Evolutionary conservation across 805 yeast species (phyloP), one percentile per base, ranked within the genome.

Genomic region (Teunomyces funiuensis): DNA sequence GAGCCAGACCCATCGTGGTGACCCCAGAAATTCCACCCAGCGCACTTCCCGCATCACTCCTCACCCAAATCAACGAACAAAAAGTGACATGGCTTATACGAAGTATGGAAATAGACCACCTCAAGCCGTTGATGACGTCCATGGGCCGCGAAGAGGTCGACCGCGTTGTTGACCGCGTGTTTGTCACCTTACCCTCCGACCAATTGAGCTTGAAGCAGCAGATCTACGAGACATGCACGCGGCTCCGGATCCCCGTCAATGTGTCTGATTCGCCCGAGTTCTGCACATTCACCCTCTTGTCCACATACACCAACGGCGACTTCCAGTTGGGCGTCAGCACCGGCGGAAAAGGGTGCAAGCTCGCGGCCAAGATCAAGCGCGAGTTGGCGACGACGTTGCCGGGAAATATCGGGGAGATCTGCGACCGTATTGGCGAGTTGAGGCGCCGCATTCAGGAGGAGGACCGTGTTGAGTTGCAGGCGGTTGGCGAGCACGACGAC

Each of bases 321-420:
- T 80, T 90, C 61, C 91, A 86, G 59, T 51, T 90, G 39, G 95
- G 96, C 0, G 79, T 90, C 7, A 80, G 91, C 2, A 90, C 97
- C 0, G 77, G 82, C 18, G 95, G 96, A 0, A 85, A 85, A 63
- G 97, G 97, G 4, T 90, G 97, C 65, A 79, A 88, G 39, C 67
- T 90, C 39, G 95, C 96, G 1, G 77, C 82, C 41, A 73, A 96
- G 51, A 75, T 90, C 52, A 85, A 82, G 52, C 69, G 97, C 47
- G 95, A 86, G 45, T 63, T 88, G 30, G 78, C 80, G 1, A 69
- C 77, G 22, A 62, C 74, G 4, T 65, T 90, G 34, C 97, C 97
- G 0, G 50, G 68, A 3, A 79, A 88, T 52, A 76, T 90, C 15
- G 90, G 83, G 14, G 74, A 73, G 17, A 77, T 87, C 2, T 83